Evolutionary conservation across 768 basidiomycete genomes (phyloP).

Genomic region (Zangia roseola): DNA sequence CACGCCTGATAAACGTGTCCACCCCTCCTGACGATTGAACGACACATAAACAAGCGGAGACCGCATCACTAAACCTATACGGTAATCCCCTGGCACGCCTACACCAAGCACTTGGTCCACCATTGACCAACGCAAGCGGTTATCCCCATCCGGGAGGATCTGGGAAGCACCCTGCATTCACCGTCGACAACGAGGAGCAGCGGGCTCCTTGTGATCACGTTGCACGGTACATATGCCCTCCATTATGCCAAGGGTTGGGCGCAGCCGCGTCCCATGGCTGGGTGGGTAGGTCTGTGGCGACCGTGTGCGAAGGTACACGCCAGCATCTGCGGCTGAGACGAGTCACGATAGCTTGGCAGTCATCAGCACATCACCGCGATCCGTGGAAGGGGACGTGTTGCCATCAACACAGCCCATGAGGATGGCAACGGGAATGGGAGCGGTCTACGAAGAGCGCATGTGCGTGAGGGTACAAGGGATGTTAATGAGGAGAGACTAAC

Average conservation of each 20-base stretch:
- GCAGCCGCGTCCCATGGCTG: conserved; percentile 1
- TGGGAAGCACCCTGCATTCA: conserved; percentile 1
- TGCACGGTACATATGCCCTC: neutral
- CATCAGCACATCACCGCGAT: too few relatives aligned
- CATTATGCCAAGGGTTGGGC: conserved; percentile 7
- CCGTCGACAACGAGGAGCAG: too few relatives aligned
- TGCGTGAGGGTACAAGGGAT: neutral
- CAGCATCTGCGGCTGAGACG: too few relatives aligned
- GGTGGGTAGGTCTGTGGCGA: conserved; percentile 15
- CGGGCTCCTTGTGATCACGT: neutral
- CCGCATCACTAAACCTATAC: conserved; percentile 5
- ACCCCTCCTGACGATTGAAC: neutral
- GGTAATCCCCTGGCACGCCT: neutral
- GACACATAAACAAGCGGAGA: too few relatives aligned
- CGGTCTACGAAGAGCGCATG: conserved; percentile 5
- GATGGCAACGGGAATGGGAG: neutral
- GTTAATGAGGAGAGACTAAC: too few relatives aligned
- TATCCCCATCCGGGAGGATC: conserved; percentile 16
- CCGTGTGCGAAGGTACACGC: conserved; percentile 4
- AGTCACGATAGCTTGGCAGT: too few relatives aligned
- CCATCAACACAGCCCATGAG: conserved; percentile 15
- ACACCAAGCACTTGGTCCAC: too few relatives aligned
- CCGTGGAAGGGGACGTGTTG: neutral
- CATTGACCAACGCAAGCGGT: neutral
- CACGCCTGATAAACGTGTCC: conserved; percentile 5